Conservation (phyloP, 2,329 filamentous ascomycete species). For the Botrytis tulipae region DNA sequence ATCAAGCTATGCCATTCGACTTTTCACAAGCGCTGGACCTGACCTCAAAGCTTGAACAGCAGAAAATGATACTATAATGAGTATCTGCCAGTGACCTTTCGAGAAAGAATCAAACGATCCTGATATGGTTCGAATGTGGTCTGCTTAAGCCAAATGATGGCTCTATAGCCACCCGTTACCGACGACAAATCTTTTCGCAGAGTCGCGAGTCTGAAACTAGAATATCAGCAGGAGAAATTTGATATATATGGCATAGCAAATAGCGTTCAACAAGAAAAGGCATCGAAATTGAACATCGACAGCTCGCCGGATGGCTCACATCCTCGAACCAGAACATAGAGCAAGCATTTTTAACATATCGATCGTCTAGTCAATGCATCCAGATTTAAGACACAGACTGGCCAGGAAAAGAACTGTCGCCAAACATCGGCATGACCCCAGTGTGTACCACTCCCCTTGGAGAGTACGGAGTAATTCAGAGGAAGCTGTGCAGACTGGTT, state of each 20-base stretch:
- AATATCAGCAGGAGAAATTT: background rate
- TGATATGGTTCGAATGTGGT: background rate
- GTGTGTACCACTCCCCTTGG: background rate
- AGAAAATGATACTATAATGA: background rate
- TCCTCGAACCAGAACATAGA: too few species aligned
- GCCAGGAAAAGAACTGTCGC: background rate
- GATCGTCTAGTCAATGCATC: background rate
- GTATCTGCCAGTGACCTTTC: background rate
- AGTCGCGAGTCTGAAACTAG: background rate
- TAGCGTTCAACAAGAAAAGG: background rate
- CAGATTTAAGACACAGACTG: background rate
- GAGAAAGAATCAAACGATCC: background rate
- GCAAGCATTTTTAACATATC: background rate
- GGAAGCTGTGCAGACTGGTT: background rate
- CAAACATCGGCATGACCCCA: background rate
- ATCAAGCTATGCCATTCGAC: background rate
- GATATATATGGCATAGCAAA: background rate
- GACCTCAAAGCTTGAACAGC: too few species aligned
- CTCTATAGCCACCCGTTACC: background rate
- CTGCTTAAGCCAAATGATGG: background rate
- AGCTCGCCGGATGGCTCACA: background rate
- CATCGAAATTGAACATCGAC: background rate
- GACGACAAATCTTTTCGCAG: too few species aligned
- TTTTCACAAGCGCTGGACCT: background rate
- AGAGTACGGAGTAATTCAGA: background rate